Base-by-base conservation (phyloP, 345 rosid species). In the Melaleuca alternifolia region DNA sequence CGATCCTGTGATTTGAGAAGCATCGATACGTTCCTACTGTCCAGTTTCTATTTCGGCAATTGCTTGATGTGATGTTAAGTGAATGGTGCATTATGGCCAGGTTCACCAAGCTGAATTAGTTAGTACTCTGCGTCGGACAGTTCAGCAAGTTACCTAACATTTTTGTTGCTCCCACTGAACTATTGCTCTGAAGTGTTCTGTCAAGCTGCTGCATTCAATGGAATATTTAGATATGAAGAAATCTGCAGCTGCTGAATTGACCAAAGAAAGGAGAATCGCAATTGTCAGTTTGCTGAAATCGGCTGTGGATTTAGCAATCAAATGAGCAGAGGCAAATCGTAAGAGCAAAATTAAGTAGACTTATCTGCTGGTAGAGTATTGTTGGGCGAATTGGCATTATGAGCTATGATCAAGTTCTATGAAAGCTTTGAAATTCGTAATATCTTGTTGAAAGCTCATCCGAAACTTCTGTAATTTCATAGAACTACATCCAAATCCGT, bases 241-340 rank as follows among this genome's bases (percentile, higher is more conserved):
- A 82, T 18, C 59, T 15, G 30, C 48, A 61, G 87, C 87, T 11
- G 54, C 83, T 6, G 86, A 90, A 10, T 76, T 91, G 24, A 87
- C 90, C 82, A 82, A 84, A 82, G 54, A 81, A 30, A 89, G 89
- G 85, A 86, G 87, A 86, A 83, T 90, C 44, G 75, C 90, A 3
- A 53, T 90, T 33, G 26, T 91, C 37, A 92, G 91, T n/a, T 89
- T 87, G 15, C 83, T 83, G 14, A 91, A 91, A 83, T 83, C 91
- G 83, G 92, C 91, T 41, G 44, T 82, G 65, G 92, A 91, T 54
- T 82, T 92, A 30, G 91, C 92, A 50, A 86, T 87, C 54, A 87
- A 92, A 84, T 90, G 91, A 85, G 91, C 92, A 65, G 84, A 10
- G 5, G 61, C 50, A 83, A 92, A 90, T 54, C 91, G 90, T 92